phyloP scores from a whole-genome alignment of 2,329 filamentous ascomycete species.

The Rugonectria rugulosa region DNA sequence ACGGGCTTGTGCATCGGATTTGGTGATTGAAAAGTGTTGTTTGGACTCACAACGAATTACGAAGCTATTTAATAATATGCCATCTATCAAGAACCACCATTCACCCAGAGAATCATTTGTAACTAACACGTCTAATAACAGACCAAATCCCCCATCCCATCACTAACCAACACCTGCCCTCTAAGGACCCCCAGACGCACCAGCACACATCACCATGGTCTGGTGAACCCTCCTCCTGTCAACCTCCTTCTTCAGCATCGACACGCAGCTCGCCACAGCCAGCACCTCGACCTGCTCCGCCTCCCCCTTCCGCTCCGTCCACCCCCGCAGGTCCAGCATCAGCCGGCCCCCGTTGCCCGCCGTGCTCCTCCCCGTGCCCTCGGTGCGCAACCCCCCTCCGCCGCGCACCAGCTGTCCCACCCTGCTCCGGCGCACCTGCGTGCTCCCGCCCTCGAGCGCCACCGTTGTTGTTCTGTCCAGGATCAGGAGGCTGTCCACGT shows the following conservation, averaged over 20 bases:
- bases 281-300: slow-evolving; percentile 55
- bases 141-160: too few species aligned
- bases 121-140: too few species aligned
- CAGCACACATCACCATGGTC: slow-evolving; percentile 52
- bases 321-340: slow-evolving; percentile 51
- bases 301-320: slow-evolving; percentile 44
- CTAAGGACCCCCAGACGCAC: slow-evolving; percentile 18
- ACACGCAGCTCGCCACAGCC: slow-evolving; percentile 62
- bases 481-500: slow-evolving; percentile 54
- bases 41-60: too few species aligned
- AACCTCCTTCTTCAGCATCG: slow-evolving; percentile 72
- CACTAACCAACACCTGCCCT: background rate
- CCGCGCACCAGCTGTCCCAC: slow-evolving; percentile 56
- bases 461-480: slow-evolving; percentile 56
- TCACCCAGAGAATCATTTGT: too few species aligned
- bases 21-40: background rate
- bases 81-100: too few species aligned
- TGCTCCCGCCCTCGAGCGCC: slow-evolving; percentile 37
- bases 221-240: slow-evolving; percentile 64
- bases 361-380: slow-evolving; percentile 45
- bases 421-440: slow-evolving; percentile 40
- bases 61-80: too few species aligned
- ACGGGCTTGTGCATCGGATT: too few species aligned
- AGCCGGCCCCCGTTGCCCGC: slow-evolving; percentile 61
- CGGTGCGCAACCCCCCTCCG: slow-evolving; percentile 46